These are phyloP conservation scores for Paraphoma sp. DNA, from an alignment of 2,329 filamentous ascomycete genomes.

Conservation along the genomic window DNA sequence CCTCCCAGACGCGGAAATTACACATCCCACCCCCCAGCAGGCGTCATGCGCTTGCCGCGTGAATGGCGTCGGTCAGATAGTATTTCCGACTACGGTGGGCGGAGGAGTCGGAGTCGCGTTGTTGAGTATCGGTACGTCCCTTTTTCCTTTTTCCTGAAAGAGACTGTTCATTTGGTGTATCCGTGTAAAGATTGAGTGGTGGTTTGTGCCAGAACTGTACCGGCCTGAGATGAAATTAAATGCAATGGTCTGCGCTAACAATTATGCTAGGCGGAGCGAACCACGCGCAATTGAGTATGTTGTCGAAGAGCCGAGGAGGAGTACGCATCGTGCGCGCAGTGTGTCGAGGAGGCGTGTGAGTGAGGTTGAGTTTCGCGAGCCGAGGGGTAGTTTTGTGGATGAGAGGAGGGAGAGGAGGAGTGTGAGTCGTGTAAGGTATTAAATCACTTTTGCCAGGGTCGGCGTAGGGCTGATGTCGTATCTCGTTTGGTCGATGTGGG, in stretches of 20 bases:
- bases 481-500: too few relatives aligned
- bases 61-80: constrained; percentile 34
- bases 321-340: constrained; percentile 33
- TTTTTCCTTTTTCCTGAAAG: background rate
- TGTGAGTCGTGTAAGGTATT: constrained; percentile 38
- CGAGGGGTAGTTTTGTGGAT: constrained; percentile 35
- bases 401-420: constrained; percentile 35
- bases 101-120: background rate
- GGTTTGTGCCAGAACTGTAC: too few relatives aligned
- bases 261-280: constrained; percentile 24
- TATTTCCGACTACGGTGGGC: constrained; percentile 22
- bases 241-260: too few relatives aligned
- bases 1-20: constrained; percentile 39
- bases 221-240: too few relatives aligned
- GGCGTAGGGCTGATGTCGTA: too few relatives aligned
- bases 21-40: constrained; percentile 42
- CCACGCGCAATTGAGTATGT: constrained; percentile 35
- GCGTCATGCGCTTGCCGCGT: constrained; percentile 41
- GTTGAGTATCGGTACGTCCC: constrained; percentile 28
- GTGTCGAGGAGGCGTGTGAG: constrained; percentile 33
- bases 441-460: background rate
- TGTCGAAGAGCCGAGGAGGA: constrained; percentile 32
- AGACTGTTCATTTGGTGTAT: background rate
- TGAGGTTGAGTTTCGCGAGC: constrained; percentile 32
- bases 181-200: too few relatives aligned